phyloP scores from a whole-genome alignment of 139 green algal genomes.

The Nannochloris sp. region DNA sequence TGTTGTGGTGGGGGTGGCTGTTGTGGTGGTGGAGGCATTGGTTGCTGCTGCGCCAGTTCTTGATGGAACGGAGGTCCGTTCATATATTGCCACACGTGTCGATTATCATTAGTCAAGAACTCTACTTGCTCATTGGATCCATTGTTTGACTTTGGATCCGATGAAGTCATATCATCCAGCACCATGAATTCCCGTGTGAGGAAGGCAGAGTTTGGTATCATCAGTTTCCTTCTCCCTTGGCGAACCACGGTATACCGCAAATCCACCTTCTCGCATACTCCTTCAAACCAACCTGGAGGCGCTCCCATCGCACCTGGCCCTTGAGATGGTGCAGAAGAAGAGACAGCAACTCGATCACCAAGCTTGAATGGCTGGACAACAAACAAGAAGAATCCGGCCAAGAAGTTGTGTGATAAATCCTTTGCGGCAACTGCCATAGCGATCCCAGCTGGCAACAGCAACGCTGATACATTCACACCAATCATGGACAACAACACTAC shows the following conservation, averaged over 20 bases:
- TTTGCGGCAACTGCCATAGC: constrained; percentile 53
- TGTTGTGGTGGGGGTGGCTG: not conserved
- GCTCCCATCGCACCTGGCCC: constrained; percentile 2
- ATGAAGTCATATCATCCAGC: constrained; percentile 20
- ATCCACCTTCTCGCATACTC: constrained; percentile 56
- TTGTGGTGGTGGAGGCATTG: not conserved
- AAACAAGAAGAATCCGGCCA: constrained; percentile 62
- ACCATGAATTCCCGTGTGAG: constrained; percentile 61
- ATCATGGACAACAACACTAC: constrained; percentile 55
- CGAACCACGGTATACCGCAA: constrained; percentile 54
- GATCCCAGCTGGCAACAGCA: constrained; percentile 57
- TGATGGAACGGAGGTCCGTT: constrained; percentile 7
- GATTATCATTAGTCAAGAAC: constrained; percentile 11
- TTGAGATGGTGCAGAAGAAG: constrained; percentile 4
- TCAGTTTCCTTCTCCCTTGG: constrained; percentile 41
- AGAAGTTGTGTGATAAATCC: constrained; percentile 58
- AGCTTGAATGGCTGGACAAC: constrained; percentile 49
- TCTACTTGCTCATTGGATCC: not conserved
- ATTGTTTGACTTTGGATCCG: not conserved
- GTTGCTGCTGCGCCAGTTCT: not conserved
- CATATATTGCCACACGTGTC: constrained; percentile 13
- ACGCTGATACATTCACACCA: constrained; percentile 54
- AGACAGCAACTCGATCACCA: constrained; percentile 52
- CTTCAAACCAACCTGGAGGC: constrained; percentile 50
- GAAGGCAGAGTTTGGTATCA: constrained; percentile 58